Evolutionary conservation across 1,284 basidiomycete genomes (phyloP), one percentile per base, ranked within the genome.

Genomic region (Moesziomyces aphidis): DNA sequence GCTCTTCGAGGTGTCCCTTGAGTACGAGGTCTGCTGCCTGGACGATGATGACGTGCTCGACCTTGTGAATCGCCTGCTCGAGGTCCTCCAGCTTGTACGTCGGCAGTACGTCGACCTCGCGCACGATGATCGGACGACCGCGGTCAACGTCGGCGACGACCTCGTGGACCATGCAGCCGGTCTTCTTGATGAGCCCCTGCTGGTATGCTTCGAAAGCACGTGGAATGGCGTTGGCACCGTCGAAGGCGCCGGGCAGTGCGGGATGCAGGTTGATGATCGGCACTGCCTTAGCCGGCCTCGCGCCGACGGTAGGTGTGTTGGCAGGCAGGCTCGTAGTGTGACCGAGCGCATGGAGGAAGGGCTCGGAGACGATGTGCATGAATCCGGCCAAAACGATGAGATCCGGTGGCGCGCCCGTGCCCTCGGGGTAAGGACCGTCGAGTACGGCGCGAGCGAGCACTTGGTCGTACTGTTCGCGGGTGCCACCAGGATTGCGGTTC

Each of bases 241-340:
- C 95, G 78, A 99, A 99, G 7, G 92, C 91, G 0, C 93, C 93
- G 0, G 97, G 97, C 2, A 99, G 87, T 6, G 96, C 97, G 10
- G 97, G 96, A 82, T 99, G 97, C 11, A 99, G 88, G 84, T 99
- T 99, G 87, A 99, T 97, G 75, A 97, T 92, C 0, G 93, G 92
- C 7, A 96, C 90, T 6, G 89, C 87, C 58, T 86, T 61, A 1
- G 34, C 55, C 2, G 76, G 78, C n/a, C 63, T 63, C 21, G 53
- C 19, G 36, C 69, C 72, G 21, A 76, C 56, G 6, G 68, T 72
- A 1, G 61, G 77, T 6, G 73, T 71, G 31, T 49, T 53, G 24
- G 48, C 51, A 23, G 73, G 73, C 23, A 77, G 55, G n/a, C 58
- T 63, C 19, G 80, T 78, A 24, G 55, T 54, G 55, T 81, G 78